Evolutionary conservation across 192 early-diverging fungal species (phyloP).

Genomic region (Piromyces sp.): DNA sequence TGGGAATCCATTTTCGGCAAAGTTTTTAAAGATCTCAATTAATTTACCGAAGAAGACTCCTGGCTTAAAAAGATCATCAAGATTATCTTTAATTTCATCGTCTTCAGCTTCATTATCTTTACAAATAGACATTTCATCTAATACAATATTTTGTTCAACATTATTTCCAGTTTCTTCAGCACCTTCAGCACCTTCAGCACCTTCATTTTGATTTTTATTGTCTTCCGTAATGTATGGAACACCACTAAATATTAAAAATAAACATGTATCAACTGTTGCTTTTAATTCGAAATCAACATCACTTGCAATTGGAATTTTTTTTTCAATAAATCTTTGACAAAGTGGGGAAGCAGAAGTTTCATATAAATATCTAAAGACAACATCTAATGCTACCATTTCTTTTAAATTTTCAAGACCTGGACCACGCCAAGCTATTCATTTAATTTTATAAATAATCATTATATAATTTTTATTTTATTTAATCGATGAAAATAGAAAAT

Average conservation of each 20-base stretch:
- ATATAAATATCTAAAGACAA: conserved; percentile 52
- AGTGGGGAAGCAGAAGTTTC: conserved; percentile 53
- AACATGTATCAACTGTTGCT: conserved; percentile 23
- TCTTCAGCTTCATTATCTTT: background rate
- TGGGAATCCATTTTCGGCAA: conserved; percentile 13
- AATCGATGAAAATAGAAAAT: no score
- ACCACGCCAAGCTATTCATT: conserved; percentile 45
- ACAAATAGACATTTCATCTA: conserved; percentile 8
- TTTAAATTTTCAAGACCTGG: conserved; percentile 42
- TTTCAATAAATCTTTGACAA: conserved; percentile 60
- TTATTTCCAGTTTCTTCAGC: background rate
- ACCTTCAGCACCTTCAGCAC: conserved; percentile 1
- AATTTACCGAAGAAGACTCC: conserved; percentile 32
- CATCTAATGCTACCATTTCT: conserved; percentile 40
- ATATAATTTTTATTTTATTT: no score
- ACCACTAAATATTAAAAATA: conserved; percentile 47
- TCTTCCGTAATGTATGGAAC: conserved; percentile 17
- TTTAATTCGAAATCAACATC: conserved; percentile 37
- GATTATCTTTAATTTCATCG: conserved; percentile 4
- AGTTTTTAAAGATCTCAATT: conserved; percentile 29
- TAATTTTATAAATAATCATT: no score
- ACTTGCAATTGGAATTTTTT: conserved; percentile 36
- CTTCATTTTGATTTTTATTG: background rate
- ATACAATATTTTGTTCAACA: conserved; percentile 10
- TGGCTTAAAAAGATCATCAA: conserved; percentile 36